phyloP scores from a whole-genome alignment of 257 asterid genomes.

The Handroanthus guayacan region DNA sequence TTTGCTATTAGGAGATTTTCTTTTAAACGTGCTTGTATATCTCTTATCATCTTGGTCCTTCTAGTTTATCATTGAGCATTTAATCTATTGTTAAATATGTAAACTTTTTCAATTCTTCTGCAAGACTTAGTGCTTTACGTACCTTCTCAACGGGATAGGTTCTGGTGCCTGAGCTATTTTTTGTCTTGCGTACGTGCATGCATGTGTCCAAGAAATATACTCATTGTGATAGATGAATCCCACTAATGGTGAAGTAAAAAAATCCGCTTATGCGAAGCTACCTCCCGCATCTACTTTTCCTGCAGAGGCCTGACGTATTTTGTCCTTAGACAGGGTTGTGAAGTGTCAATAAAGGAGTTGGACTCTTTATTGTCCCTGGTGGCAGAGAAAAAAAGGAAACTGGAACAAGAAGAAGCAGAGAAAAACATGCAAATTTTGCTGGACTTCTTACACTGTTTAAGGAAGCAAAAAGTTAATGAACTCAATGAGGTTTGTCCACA shows the following conservation, averaged over 20 bases:
- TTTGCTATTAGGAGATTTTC: neutral
- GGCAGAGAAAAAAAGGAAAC: conserved; percentile 71
- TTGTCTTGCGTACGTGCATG: too few species aligned
- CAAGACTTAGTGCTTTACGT: conserved; percentile 1
- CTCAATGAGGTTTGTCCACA: conserved; percentile 69
- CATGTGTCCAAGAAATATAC: too few species aligned
- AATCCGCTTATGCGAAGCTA: conserved; percentile 32
- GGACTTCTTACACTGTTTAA: conserved; percentile 71
- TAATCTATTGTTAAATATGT: neutral
- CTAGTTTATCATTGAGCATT: neutral
- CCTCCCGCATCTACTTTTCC: conserved; percentile 27
- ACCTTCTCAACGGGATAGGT: too few species aligned
- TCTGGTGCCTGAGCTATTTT: too few species aligned
- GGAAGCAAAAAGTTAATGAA: conserved; percentile 68
- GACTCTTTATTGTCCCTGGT: conserved; percentile 62
- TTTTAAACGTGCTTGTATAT: neutral
- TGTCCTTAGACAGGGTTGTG: conserved; percentile 81
- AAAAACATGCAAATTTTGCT: conserved; percentile 77
- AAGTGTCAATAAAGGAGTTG: conserved; percentile 74
- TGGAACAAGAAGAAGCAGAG: conserved; percentile 91
- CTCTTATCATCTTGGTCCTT: neutral
- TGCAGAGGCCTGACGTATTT: conserved; percentile 49
- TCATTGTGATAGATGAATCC: conserved; percentile 1
- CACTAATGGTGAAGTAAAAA: conserved; percentile 26
- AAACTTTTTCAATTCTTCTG: neutral